Base-by-base conservation (phyloP, 139 green algal species). In the Raphidocelis subcapitata region DNA sequence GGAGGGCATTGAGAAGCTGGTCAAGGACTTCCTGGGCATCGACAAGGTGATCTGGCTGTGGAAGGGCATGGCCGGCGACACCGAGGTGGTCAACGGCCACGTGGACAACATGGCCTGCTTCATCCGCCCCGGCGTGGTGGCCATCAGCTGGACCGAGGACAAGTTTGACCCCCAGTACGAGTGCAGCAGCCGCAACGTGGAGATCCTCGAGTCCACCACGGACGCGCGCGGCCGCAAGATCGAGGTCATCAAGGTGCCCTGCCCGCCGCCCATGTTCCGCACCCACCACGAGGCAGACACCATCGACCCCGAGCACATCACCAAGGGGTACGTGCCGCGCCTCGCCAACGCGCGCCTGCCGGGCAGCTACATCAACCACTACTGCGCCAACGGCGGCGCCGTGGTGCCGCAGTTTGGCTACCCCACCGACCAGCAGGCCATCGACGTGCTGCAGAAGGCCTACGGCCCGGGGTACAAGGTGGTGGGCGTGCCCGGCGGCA, bases 291-390 rank as follows among this genome's bases (percentile, higher is more conserved):
- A 92, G 33, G 67, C 85, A 0, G 54, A 35, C 21, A 78, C 73
- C 2, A 32, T 89, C 2, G 55, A 77, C 31, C 65, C 79, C n/a
- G 85, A 87, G 46, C 80, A 90, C 80, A 81, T 88, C 55, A 73
- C 83, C 65, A 80, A 83, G 77, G 86, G 86, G 16, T 91, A 88
- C 64, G 79, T 82, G 35, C 80, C 86, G 0, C 78, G 84, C 64
- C 62, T 86, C 24, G 59, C 84, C 51, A 76, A 72, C 8, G 84
- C 85, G 61, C 76, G 81, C 41, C 77, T 92, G 57, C 72, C 81
- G 24, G 84, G 77, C 69, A 86, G 80, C n/a, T 94, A 94, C 84
- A 87, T 94, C 79, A 94, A 94, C 82, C 91, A 94, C 76, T 94
- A 92, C 77, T 73, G 84, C 35, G 84, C 84, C 32, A 94, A 94